Evolutionary conservation across 208 protist genomes (phyloP).

Genomic region (Acanthamoeba triangularis): DNA sequence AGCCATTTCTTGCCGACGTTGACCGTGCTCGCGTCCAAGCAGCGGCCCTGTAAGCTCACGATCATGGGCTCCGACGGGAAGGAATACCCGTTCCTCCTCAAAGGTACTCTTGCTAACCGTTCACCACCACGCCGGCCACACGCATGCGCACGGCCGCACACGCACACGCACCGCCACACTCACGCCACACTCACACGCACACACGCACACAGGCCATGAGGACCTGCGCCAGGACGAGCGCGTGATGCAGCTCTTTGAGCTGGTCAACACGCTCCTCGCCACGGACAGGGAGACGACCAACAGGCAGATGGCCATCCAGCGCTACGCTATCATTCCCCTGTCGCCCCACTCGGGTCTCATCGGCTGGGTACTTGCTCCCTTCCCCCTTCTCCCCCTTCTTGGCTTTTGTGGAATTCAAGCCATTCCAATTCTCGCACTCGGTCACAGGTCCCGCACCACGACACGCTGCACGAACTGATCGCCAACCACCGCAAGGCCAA

Average conservation of each 20-base stretch:
- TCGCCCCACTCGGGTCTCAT: constrained; percentile 99
- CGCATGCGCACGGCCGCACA: neutral
- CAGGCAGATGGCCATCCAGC: constrained; percentile 95
- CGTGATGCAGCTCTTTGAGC: constrained; percentile 99
- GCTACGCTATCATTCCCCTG: constrained; percentile 99
- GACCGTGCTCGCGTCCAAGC: constrained; percentile 99
- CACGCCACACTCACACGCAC: constrained; percentile 78
- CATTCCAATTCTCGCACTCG: neutral
- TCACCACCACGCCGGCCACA: too few species aligned
- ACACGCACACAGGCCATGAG: constrained; percentile 86
- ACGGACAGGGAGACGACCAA: constrained; percentile 93
- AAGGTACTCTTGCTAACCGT: constrained; percentile 94
- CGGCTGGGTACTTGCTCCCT: constrained; percentile 95
- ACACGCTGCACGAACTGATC: constrained; percentile 74
- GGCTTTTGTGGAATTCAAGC: too few species aligned
- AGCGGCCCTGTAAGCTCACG: constrained; percentile 98
- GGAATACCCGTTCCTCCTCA: constrained; percentile 98
- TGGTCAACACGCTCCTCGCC: constrained; percentile 99
- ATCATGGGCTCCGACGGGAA: constrained; percentile 97
- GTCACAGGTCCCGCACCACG: constrained; percentile 67
- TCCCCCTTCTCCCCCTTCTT: too few species aligned
- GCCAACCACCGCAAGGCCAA: constrained; percentile 39
- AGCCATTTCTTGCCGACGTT: constrained; percentile 95
- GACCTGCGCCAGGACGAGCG: constrained; percentile 99
- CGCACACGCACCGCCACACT: neutral